Conservation (phyloP, 108 stramenopile genomes). For the Cyclostephanos tholiformis region DNA sequence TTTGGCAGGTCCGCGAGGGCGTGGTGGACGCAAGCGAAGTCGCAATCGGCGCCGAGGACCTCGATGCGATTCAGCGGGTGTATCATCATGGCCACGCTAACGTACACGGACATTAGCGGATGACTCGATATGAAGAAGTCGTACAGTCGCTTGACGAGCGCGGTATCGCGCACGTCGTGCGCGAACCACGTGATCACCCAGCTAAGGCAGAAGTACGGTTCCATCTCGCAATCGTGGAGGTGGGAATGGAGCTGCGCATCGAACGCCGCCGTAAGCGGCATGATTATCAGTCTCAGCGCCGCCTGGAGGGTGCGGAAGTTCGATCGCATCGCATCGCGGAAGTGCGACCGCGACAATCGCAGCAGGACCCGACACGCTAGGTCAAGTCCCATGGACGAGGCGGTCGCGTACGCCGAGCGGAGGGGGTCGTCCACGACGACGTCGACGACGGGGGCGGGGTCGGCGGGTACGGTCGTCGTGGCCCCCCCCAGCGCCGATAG, state of each 20-base stretch:
- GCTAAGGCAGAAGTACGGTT: constrained; percentile 86
- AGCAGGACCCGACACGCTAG: constrained; percentile 66
- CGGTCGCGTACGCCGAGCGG: constrained; percentile 29
- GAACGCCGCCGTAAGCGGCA: constrained; percentile 66
- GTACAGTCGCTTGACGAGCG: constrained; percentile 82
- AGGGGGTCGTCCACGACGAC: neutral
- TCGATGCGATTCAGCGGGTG: constrained; percentile 78
- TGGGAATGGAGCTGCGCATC: constrained; percentile 78
- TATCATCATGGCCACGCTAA: constrained; percentile 83
- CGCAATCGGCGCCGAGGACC: constrained; percentile 81
- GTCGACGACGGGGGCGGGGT: neutral
- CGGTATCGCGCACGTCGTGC: constrained; percentile 89
- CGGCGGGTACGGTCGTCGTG: constrained; percentile 11
- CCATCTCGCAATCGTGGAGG: constrained; percentile 78
- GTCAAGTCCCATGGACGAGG: constrained; percentile 59
- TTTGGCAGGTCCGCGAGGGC: constrained; percentile 72
- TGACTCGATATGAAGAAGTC: constrained; percentile 88
- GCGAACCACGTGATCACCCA: constrained; percentile 95
- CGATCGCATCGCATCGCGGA: constrained; percentile 59
- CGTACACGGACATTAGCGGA: constrained; percentile 79
- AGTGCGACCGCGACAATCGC: constrained; percentile 68
- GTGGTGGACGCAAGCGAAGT: constrained; percentile 87
- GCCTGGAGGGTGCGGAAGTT: constrained; percentile 68
- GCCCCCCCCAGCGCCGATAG: constrained; percentile 68
- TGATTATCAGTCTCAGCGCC: constrained; percentile 61